A percentile compares a stretch with the other conserved stretches of the same genome.
These are phyloP conservation scores for Hansfordia pulvinata DNA, from an alignment of 2,329 filamentous ascomycete genomes.

Conservation along the genomic window DNA sequence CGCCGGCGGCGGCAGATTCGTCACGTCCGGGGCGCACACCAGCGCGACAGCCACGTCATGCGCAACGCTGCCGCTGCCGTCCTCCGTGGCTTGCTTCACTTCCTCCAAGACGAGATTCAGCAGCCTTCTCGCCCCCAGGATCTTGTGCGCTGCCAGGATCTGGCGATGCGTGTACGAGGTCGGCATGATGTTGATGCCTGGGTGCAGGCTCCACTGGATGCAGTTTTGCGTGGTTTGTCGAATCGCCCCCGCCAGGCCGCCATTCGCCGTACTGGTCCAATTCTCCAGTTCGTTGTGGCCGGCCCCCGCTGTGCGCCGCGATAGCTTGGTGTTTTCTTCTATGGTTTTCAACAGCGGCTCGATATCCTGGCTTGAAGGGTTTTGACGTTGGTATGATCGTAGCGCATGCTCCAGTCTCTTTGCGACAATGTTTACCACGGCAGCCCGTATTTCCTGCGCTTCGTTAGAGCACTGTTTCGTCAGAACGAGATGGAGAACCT, in stretches of 20 bases:
- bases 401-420: conserved; percentile 55
- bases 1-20: conserved; percentile 23
- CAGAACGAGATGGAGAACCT: conserved; percentile 61
- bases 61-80: conserved; percentile 43
- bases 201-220: conserved; percentile 51
- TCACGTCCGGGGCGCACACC: conserved; percentile 52
- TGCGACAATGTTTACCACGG: conserved; percentile 59
- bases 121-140: conserved; percentile 48
- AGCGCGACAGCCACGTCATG: conserved; percentile 59
- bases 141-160: conserved; percentile 43
- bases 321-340: conserved; percentile 41
- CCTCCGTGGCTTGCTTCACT: conserved; percentile 45
- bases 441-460: conserved; percentile 54
- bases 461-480: conserved; percentile 60
- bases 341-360: conserved; percentile 56
- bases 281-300: conserved; percentile 54
- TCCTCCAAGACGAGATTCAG: conserved; percentile 54
- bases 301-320: conserved; percentile 46
- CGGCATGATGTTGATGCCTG: conserved; percentile 38
- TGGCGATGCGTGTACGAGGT: conserved; percentile 62
- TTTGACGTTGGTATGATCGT: conserved; percentile 49
- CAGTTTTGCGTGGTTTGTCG: conserved; percentile 49
- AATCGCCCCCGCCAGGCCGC: conserved; percentile 43
- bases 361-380: conserved; percentile 55
- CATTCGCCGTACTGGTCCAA: conserved; percentile 45